Evolutionary conservation across 2,329 filamentous ascomycete species (phyloP).

Genomic region (Xylariomycetidae sp.): DNA sequence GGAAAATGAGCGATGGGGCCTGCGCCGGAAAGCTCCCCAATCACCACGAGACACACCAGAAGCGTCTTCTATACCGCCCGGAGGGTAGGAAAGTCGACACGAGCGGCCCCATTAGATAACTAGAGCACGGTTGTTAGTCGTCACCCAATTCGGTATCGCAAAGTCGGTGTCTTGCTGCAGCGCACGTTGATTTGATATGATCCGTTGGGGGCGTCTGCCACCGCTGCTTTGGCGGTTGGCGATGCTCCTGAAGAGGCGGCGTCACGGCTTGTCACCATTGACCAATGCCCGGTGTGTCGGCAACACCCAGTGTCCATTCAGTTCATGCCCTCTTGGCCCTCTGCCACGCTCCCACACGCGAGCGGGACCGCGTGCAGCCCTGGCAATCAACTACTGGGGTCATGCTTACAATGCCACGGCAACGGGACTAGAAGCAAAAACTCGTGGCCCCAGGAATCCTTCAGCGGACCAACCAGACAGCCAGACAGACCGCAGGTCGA

Average conservation of each 20-base stretch:
- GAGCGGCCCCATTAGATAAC: not conserved
- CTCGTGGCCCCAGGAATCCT: not conserved
- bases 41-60: conserved; percentile 4
- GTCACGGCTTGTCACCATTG: not conserved
- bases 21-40: conserved; percentile 3
- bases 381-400: not conserved
- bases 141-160: no score
- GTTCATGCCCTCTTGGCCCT: not conserved
- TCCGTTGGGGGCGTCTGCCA: no score
- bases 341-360: no score
- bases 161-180: no score
- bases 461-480: not conserved
- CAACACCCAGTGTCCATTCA: not conserved
- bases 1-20: conserved; percentile 10
- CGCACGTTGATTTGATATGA: no score
- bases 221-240: no score
- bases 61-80: conserved; percentile 1
- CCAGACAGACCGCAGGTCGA: not conserved
- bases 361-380: no score
- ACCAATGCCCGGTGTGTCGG: not conserved
- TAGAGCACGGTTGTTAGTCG: not conserved
- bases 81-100: not conserved
- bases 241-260: not conserved
- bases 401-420: conserved; percentile 2
- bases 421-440: not conserved